Evolutionary conservation across 2,329 filamentous ascomycete species (phyloP).

Genomic region (Pseudocercospora cruenta): DNA sequence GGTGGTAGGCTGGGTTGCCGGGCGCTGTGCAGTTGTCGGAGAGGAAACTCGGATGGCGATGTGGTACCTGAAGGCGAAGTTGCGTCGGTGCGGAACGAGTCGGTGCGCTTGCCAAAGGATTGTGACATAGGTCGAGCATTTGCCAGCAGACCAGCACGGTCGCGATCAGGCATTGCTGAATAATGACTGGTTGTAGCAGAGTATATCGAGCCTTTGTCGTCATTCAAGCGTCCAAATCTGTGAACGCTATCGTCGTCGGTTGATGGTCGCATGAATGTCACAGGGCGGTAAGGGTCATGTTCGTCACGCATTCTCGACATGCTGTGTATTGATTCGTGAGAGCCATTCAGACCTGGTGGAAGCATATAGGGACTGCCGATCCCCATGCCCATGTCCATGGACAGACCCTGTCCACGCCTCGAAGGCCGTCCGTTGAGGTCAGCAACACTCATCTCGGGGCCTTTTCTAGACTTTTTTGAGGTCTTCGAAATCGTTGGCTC

Average conservation of each 20-base stretch:
- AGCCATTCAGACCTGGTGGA: slow-evolving; percentile 77
- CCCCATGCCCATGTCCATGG: slow-evolving; percentile 62
- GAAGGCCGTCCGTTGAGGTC: slow-evolving; percentile 30
- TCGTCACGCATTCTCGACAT: slow-evolving; percentile 74
- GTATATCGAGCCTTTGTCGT: slow-evolving; percentile 55
- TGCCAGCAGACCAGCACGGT: slow-evolving; percentile 55
- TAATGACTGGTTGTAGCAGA: slow-evolving; percentile 53
- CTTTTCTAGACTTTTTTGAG: slow-evolving; percentile 46
- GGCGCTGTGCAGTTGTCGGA: slow-evolving; percentile 32
- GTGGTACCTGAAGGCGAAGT: slow-evolving; percentile 28
- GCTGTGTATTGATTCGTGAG: slow-evolving; percentile 83
- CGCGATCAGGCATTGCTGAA: slow-evolving; percentile 38
- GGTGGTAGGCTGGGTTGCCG: slow-evolving; percentile 14
- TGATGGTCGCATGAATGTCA: slow-evolving; percentile 58
- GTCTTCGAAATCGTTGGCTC: slow-evolving; percentile 25
- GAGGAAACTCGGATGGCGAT: slow-evolving; percentile 22
- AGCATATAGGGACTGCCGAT: slow-evolving; percentile 87
- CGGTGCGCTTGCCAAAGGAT: slow-evolving; percentile 49
- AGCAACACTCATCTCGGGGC: slow-evolving; percentile 63
- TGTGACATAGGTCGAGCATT: slow-evolving; percentile 64
- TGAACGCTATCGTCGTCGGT: slow-evolving; percentile 43
- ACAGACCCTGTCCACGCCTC: slow-evolving; percentile 54
- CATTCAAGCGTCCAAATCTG: slow-evolving; percentile 25
- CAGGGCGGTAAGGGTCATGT: slow-evolving; percentile 82
- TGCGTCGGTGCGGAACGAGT: slow-evolving; percentile 31